Evolutionary conservation across 2,329 filamentous ascomycete genomes (phyloP), one percentile per base, ranked within the genome.

Genomic region (Dothistroma pini): DNA sequence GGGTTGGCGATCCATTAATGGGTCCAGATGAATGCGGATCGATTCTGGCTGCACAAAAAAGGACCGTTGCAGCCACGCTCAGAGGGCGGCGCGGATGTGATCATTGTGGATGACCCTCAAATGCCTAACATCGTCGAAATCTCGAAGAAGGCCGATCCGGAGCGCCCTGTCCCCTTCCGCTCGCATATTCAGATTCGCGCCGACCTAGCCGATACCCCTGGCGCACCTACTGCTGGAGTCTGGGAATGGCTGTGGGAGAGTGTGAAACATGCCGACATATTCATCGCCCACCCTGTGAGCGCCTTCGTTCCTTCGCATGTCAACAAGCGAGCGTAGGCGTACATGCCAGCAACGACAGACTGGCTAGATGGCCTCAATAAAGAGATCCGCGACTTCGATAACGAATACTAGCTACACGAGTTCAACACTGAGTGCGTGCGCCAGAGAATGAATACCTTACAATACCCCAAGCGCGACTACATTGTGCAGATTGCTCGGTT

Each of bases 291-390:
- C 68, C 90, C 91, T 0, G 89, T 95, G 57, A 85, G 84, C 48
- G 80, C 82, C 25, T 95, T 93, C 67, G 89, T 95, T 10, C 90
- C 90, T 1, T 76, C 80, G 32, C 86, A 80, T 59, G 88, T 95
- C 5, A 84, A 86, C 1, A 76, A 75, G 0, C 79, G 87, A 57
- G 89, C 84, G 66, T 86, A 93, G 0, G 86, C 84, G 1, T 92
- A 92, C 72, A 79, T 93, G 72, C 90, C 90, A 2, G 90, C 90
- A 11, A 89, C 89, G 0, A 93, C 90, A 0, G 90, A 95, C 74
- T 95, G 90, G 87, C 80, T 92, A 3, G 90, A 95, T 71, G 90
- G 90, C 9, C 75, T 93, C 66, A 95, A 93, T 79, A 95, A 95
- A 75, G 76, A 79, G 25, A 81, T 93, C 74, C 84, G 83, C 61